Base-by-base conservation (phyloP, 768 basidiomycete species). In the Collybiopsis confluens region DNA sequence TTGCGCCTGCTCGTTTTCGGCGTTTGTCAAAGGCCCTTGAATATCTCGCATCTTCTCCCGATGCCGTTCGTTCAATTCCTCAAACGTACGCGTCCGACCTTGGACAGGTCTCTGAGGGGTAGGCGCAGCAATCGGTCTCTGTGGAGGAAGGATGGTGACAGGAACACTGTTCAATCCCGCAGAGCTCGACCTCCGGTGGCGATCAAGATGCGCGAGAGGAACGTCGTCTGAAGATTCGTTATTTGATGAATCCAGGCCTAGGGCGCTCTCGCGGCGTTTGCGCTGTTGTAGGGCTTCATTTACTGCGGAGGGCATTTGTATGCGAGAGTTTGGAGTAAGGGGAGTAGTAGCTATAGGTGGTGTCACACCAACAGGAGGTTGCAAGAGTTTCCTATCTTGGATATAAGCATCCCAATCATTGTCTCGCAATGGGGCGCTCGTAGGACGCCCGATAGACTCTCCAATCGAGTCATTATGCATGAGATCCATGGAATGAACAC, bases 371-470 rank as follows among this genome's bases (percentile, higher is more conserved):
- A 85, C 78, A 9, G 91, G 90, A 40, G 92, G 91, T 61, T 90
- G 88, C 56, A 94, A 69, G 15, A 97, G 75, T 64, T 88, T 91
- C 52, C 93, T 81, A 46, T 95, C 90, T 42, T 83, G 83, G 45
- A 93, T 78, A 66, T 97, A 96, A 41, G 79, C 70, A 57, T 95
- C 88, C 93, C 93, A 97, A 58, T 89, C 85, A n/a, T 81, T 76
- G 40, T 88, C 83, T 45, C 78, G 80, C 37, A 88, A 68, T n/a
- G 88, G 88, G 4, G 76, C 85, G 60, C 87, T 90, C 0, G 82
- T 85, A 15, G 90, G 87, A 36, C 88, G 77, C 52, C 77, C 76
- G 51, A 88, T 82, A 1, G 82, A 73, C 51, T 79, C 77, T 13
- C 79, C 79, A 15, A 78, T 60, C 47, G 73, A 66, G 28, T 72